Percentiles rank a stretch among this genome's conserved stretches.
phyloP scores from a whole-genome alignment of 2,329 filamentous ascomycete genomes.

The Colletotrichum agaves region DNA sequence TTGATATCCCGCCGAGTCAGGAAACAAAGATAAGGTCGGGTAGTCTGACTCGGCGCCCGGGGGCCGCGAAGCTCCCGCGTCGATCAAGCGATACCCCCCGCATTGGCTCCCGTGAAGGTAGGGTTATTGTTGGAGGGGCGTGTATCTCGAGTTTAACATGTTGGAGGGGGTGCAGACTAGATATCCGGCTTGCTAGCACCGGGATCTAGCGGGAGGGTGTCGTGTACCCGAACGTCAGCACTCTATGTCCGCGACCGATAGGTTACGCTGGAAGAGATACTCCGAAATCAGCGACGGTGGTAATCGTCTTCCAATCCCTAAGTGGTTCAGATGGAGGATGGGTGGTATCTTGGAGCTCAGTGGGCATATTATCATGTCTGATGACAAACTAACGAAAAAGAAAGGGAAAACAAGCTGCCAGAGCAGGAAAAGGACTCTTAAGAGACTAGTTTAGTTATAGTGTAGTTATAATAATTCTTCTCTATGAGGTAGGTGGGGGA shows the following conservation, averaged over 20 bases:
- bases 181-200: background rate
- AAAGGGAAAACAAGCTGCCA: no score
- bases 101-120: conserved; percentile 10
- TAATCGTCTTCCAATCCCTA: background rate
- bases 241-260: background rate
- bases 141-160: background rate
- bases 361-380: no score
- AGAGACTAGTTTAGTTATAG: no score
- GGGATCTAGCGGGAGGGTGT: background rate
- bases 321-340: background rate
- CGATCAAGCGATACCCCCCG: conserved; percentile 9
- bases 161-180: background rate
- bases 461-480: no score
- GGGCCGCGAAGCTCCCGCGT: background rate
- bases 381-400: no score
- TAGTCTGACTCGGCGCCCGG: conserved; percentile 4
- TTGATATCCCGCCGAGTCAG: conserved; percentile 10
- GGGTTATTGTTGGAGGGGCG: background rate
- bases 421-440: no score
- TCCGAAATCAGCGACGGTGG: background rate
- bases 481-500: no score
- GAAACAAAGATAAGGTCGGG: background rate
- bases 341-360: background rate
- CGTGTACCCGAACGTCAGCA: background rate
- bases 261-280: background rate